Percentiles rank a stretch among this genome's conserved stretches.
These are phyloP conservation scores for Euphorbia celastroides DNA, from an alignment of 441 rosid species.

Conservation along the genomic window DNA sequence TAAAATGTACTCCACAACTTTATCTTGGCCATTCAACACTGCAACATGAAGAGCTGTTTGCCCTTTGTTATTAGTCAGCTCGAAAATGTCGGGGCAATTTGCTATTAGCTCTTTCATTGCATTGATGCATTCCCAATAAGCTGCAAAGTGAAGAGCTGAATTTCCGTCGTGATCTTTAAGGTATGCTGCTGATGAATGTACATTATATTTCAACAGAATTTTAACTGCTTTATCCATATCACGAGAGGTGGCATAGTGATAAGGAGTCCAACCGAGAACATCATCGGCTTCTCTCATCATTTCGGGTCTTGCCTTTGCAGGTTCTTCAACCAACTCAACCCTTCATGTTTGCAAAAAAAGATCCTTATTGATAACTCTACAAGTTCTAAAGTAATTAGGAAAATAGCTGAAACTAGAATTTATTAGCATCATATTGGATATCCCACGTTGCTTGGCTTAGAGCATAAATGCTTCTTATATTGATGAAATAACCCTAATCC, in stretches of 20 bases:
- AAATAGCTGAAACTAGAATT: no score
- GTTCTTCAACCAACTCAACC: neutral
- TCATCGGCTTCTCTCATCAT: neutral
- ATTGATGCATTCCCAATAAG: neutral
- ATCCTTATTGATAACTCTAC: no score
- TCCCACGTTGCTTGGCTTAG: no score
- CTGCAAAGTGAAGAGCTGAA: conserved; percentile 7
- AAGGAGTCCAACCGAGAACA: neutral
- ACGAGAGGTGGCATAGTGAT: neutral
- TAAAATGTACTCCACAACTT: neutral
- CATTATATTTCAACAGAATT: neutral
- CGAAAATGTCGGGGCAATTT: neutral
- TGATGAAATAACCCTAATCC: no score
- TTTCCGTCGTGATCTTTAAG: neutral
- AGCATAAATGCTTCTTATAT: no score
- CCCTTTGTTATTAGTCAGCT: neutral
- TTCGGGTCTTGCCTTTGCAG: neutral
- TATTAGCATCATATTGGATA: no score
- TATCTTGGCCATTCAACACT: neutral
- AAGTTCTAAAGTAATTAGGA: no score
- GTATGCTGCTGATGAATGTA: neutral
- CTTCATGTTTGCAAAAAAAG: no score
- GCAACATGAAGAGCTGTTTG: conserved; percentile 7
- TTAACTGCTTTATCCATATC: neutral
- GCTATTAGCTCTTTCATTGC: neutral